Percentiles rank a stretch among this genome's conserved stretches.
phyloP scores from a whole-genome alignment of 352 stramenopile species.

The Phytophthora pini region DNA sequence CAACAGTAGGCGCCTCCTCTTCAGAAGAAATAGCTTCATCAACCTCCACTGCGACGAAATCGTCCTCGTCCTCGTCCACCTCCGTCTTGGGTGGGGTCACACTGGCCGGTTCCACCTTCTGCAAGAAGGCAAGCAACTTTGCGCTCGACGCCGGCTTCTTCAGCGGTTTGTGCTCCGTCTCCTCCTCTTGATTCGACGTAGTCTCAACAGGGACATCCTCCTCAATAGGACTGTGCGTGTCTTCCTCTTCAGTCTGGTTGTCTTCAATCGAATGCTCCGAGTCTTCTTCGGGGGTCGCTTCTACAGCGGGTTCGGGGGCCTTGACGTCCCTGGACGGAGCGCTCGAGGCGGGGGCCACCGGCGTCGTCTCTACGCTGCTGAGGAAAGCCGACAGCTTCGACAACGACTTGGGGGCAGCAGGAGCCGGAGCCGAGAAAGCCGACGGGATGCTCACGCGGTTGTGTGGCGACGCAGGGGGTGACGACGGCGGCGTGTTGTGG shows the following conservation, averaged over 20 bases:
- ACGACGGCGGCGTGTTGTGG: conserved; percentile 32
- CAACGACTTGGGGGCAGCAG: conserved; percentile 33
- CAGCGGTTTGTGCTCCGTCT: conserved; percentile 22
- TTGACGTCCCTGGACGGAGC: conserved; percentile 29
- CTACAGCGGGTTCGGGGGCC: conserved; percentile 21
- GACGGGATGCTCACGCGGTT: conserved; percentile 41
- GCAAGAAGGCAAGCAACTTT: conserved; percentile 66
- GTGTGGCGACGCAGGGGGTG: conserved; percentile 32
- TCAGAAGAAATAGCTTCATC: conserved; percentile 36
- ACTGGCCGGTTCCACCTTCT: conserved; percentile 44
- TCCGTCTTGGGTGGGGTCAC: conserved; percentile 7
- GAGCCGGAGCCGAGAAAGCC: conserved; percentile 37
- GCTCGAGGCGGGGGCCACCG: conserved; percentile 15
- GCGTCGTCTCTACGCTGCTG: conserved; percentile 55
- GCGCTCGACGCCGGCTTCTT: conserved; percentile 41
- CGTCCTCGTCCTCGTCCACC: conserved; percentile 29
- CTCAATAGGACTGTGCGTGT: conserved; percentile 20
- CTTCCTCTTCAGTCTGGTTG: conserved; percentile 32
- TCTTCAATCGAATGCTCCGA: conserved; percentile 31
- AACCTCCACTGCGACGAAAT: conserved; percentile 30
- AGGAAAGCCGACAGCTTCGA: conserved; percentile 75
- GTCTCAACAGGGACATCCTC: conserved; percentile 21
- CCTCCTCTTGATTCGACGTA: conserved; percentile 15
- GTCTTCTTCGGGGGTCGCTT: conserved; percentile 27
- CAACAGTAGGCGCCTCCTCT: conserved; percentile 35